phyloP scores from a whole-genome alignment of 2,329 filamentous ascomycete genomes.

The Chalaropsis thielavioides region DNA sequence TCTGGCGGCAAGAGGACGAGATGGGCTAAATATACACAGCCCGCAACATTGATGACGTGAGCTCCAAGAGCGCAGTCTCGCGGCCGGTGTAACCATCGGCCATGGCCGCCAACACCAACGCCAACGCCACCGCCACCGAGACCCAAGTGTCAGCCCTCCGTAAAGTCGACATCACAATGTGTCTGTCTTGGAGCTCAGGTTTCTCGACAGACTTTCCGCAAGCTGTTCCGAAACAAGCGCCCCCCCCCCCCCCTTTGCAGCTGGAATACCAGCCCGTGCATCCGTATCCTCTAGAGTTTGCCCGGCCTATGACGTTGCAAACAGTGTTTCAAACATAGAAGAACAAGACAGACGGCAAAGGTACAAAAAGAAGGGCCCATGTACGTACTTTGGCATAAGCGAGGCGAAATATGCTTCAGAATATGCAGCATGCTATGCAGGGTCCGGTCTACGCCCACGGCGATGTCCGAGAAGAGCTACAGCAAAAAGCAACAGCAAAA shows the following conservation, averaged over 20 bases:
- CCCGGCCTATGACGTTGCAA: background rate
- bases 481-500: background rate
- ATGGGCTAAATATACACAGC: background rate
- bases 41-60: background rate
- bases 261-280: background rate
- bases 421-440: background rate
- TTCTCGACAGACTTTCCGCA: too few relatives aligned
- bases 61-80: background rate
- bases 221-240: background rate
- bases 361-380: background rate
- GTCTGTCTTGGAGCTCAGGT: too few relatives aligned
- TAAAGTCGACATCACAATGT: too few relatives aligned
- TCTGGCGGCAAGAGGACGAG: background rate
- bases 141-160: background rate
- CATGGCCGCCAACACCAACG: background rate
- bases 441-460: background rate
- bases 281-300: background rate
- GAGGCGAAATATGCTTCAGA: background rate
- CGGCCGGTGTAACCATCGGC: background rate
- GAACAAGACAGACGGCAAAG: background rate
- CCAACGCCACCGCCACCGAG: too few relatives aligned
- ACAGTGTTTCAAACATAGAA: background rate
- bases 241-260: background rate
- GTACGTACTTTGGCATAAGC: background rate
- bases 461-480: background rate